Evolutionary conservation across 73 alveolate genomes (phyloP), one percentile per base, ranked within the genome.

Genomic region (Paramecium octaurelia): DNA sequence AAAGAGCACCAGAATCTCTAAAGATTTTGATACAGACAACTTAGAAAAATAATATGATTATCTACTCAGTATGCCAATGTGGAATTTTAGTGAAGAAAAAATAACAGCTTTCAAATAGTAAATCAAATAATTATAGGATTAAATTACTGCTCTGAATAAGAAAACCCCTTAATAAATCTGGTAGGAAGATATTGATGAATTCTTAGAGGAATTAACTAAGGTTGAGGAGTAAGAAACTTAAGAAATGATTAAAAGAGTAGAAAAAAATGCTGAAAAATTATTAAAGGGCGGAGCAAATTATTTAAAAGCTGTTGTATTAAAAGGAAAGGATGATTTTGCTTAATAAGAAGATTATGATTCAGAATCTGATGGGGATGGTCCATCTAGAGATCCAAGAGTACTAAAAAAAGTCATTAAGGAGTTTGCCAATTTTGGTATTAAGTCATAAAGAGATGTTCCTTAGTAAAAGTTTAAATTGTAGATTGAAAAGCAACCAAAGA

Each of bases 31-130:
- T 5, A 9, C 8, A 44, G 91, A 42, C 21, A 48, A 40, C 46
- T 11, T 44, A 31, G 91, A 80, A 44, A 80, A 80, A 46, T 10
- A 80, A 80, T 80, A 44, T 46, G 91, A 80, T 80, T 80, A 80
- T 80, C 31, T 80, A 3, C 21, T 80, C 16, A 46, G 75, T 12
- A 80, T 80, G 91, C 46, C 46, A 10, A 44, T 80, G 27, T 80
- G 91, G 91, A 80, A 46, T 80, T 80, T 80, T 35, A 44, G 76
- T 48, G 50, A 80, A 12, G 91, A 80, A 21, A 80, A 80, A 35
- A 48, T 80, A 2, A 23, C 12, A 11, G 36, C 48, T 21, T 31
- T 80, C 9, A 80, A 80, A 24, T 23, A 8, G 20, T 20, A 80
- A 80, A 44, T 44, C 2, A 24, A 27, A 43, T 21, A 42, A 48